Evolutionary conservation across 768 basidiomycete genomes (phyloP), one percentile per base, ranked within the genome.

Genomic region (Trametes cingulata): DNA sequence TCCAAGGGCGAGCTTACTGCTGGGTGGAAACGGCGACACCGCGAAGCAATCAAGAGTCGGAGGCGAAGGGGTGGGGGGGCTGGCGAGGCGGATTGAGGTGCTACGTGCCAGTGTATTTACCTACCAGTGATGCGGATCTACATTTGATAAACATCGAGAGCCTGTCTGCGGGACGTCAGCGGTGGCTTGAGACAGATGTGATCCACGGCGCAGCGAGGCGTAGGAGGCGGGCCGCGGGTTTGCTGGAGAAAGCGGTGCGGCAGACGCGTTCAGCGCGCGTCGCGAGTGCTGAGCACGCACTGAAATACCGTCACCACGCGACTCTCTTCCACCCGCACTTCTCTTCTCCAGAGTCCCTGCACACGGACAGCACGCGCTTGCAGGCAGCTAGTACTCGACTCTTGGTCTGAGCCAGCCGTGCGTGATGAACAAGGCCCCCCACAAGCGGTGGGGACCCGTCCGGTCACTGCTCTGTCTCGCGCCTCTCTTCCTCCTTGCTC

Each of bases 11-110:
- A 85, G 53, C 71, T 93, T 71, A 93, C 91, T 53, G 77, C 73
- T 61, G 88, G 84, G 49, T 93, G 91, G 91, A 91, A 90, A 75
- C 83, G 83, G 68, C 73, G 88, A 47, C 85, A 84, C 73, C 82
- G 86, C 58, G 91, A 93, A 68, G 91, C 90, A 14, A 81, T 83
- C 47, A 91, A 91, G 73, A 76, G 82, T 24, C 80, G 78, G 63
- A 74, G 82, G 64, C 75, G 86, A 60, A 80, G 82, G 65, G 80
- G 75, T 22, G 81, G 78, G 59, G 80, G 73, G 19, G 80, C 76
- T 5, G 80, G 75, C 12, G 78, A 70, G 45, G 67, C 45, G 13
- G 73, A 76, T 50, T 71, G 62, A 57, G 35, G 35, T 33, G 14
- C 25, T 17, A 1, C 39, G 12, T 25, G 19, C 17, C 10, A 6